Base-by-base conservation (phyloP, 768 basidiomycete species). In the Pulveroboletus sp. region DNA sequence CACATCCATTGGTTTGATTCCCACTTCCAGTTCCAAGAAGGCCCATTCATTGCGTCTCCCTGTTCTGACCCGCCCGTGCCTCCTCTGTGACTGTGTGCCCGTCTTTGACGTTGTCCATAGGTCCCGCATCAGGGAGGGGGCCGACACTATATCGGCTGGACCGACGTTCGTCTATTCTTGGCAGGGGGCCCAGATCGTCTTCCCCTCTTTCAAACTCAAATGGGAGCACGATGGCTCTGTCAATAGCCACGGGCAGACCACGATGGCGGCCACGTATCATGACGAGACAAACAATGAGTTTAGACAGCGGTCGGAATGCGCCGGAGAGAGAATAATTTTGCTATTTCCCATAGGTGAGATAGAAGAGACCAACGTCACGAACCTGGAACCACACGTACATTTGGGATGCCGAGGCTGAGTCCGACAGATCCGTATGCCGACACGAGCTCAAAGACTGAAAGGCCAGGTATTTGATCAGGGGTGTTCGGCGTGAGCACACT, bases 201-300 rank as follows among this genome's bases (percentile, higher is more conserved):
- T 57, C 39, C n/a, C 32, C 33, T 32, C 65, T 67, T 52, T 73
- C 59, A 51, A 79, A 79, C 50, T 90, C 89, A 32, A 72, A 73
- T 0, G 90, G 92, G 15, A 93, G 75, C 63, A 94, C 76, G 45
- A 94, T 79, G 0, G 93, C 89, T 46, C 93, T 82, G 68, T 93
- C 90, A 41, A 93, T 91, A 8, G 89, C 91, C 18, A 89, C 85
- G 0, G 90, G 90, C 7, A 93, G 71, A 33, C 91, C 90, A 41
- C 93, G 85, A 67, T 97, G 93, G 11, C 92, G 80, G 8, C 93
- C 93, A 50, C 96, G 87, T 53, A 99, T 77, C 91, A 98, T 98
- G 57, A 98, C 92, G 9, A 80, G 66, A 61, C 83, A 85, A 26
- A 97, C 58, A 49, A 98, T 82, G 32, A 98, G 76, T 67, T 98